These are phyloP conservation scores for Naganishia antarctica DNA, from an alignment of 768 basidiomycete genomes.

Conservation along the genomic window DNA sequence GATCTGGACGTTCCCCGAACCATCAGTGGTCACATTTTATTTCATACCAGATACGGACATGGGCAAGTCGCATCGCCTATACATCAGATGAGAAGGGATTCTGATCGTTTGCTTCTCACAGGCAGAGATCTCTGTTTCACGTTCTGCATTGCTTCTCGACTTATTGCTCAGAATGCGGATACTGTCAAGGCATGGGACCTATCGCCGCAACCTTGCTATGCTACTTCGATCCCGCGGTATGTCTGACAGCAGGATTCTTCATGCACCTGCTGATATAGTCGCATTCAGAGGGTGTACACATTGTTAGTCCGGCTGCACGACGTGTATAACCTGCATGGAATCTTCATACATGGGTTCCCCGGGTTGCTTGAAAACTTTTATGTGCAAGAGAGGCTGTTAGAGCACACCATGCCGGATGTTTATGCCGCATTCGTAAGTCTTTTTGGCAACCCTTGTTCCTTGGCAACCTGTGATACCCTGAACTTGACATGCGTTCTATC, in stretches of 20 bases:
- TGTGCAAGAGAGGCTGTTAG: conserved; percentile 82
- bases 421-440: conserved; percentile 66
- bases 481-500: neutral
- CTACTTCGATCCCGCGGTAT: conserved; percentile 78
- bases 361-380: conserved; percentile 94
- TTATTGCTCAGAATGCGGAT: conserved; percentile 78
- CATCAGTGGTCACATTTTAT: conserved; percentile 88
- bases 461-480: neutral
- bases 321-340: conserved; percentile 74
- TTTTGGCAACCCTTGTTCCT: neutral
- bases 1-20: conserved; percentile 96
- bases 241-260: neutral
- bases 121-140: conserved; percentile 91
- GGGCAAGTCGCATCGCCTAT: conserved; percentile 60
- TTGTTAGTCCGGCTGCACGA: conserved; percentile 84
- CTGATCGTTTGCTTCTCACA: conserved; percentile 39
- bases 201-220: conserved; percentile 90
- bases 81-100: neutral
- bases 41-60: conserved; percentile 88
- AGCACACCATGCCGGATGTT: conserved; percentile 82
- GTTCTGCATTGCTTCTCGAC: conserved; percentile 88
- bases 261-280: neutral
- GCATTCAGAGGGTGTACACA: conserved; percentile 63
- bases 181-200: conserved; percentile 98
- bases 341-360: conserved; percentile 91